Evolutionary conservation across 768 basidiomycete species (phyloP).

Genomic region (Lactarius sanguifluus): DNA sequence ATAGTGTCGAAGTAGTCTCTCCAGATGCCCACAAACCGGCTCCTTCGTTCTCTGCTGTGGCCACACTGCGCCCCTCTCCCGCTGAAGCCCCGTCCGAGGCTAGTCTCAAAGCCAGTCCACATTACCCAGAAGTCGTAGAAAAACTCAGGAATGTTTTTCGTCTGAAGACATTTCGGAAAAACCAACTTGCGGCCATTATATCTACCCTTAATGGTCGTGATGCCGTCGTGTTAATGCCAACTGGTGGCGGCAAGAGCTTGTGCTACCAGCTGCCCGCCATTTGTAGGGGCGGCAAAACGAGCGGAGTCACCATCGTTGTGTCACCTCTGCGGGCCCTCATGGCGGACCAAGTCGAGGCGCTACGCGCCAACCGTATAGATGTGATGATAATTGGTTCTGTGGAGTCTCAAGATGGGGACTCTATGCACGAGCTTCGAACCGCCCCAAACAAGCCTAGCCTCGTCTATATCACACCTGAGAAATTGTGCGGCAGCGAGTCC

Average conservation of each 20-base stretch:
- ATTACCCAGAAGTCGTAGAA: slow-evolving; percentile 52
- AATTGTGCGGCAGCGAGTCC: slow-evolving; percentile 61
- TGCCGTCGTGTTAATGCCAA: slow-evolving; percentile 95
- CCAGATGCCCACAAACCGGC: slow-evolving; percentile 18
- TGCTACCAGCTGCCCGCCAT: slow-evolving; percentile 92
- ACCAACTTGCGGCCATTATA: slow-evolving; percentile 86
- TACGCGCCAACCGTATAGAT: slow-evolving; percentile 63
- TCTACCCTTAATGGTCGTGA: slow-evolving; percentile 79
- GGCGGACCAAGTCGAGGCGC: slow-evolving; percentile 77
- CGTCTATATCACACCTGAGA: slow-evolving; percentile 92
- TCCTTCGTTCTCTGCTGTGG: slow-evolving; percentile 12
- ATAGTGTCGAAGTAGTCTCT: slow-evolving; percentile 24
- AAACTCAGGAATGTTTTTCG: slow-evolving; percentile 61
- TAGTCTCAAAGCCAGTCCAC: slow-evolving; percentile 30
- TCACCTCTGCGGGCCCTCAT: slow-evolving; percentile 89
- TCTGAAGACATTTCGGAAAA: slow-evolving; percentile 66
- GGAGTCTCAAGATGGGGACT: slow-evolving; percentile 36
- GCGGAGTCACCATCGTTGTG: slow-evolving; percentile 86
- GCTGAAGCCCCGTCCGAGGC: slow-evolving; percentile 11
- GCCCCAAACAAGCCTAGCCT: slow-evolving; percentile 55
- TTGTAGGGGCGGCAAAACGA: slow-evolving; percentile 65
- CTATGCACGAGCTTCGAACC: slow-evolving; percentile 47
- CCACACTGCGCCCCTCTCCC: slow-evolving; percentile 11
- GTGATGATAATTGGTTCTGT: slow-evolving; percentile 49
- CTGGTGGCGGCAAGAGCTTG: slow-evolving; percentile 88